Evolutionary conservation across 192 early-diverging fungal genomes (phyloP).

Genomic region (Coemansia sp.): DNA sequence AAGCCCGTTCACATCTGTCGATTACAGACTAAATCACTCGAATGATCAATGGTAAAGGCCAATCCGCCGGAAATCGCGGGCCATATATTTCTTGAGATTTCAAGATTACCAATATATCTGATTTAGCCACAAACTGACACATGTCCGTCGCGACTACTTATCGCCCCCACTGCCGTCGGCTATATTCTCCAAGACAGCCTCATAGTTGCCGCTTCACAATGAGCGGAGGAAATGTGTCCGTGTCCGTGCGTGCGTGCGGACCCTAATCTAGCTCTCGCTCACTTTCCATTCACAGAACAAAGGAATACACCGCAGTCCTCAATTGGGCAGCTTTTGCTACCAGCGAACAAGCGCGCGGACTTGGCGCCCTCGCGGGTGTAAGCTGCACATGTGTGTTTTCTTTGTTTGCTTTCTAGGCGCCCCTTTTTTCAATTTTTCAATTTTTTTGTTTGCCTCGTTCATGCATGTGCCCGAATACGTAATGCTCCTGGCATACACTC

Average conservation of each 20-base stretch:
- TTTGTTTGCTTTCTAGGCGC: not conserved
- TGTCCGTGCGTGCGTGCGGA: not conserved
- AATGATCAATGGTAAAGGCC: no score
- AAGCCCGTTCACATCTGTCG: no score
- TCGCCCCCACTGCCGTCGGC: no score
- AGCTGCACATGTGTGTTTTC: not conserved
- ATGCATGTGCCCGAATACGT: not conserved
- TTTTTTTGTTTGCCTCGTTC: not conserved
- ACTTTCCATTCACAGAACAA: not conserved
- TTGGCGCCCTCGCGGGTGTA: not conserved
- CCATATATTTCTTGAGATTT: no score
- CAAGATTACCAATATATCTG: no score
- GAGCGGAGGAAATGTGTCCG: not conserved
- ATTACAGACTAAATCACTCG: no score
- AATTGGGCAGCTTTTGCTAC: not conserved
- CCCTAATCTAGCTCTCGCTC: not conserved
- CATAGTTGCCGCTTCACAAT: no score
- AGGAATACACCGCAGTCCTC: no score
- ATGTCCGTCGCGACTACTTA: no score
- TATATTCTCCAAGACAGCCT: no score
- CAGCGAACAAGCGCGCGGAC: not conserved
- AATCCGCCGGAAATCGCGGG: no score
- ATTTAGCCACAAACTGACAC: no score
- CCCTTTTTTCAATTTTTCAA: not conserved
- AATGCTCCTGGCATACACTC: not conserved